Evolutionary conservation across 352 stramenopile genomes (phyloP).

Genomic region (Blastocystis sp.): DNA sequence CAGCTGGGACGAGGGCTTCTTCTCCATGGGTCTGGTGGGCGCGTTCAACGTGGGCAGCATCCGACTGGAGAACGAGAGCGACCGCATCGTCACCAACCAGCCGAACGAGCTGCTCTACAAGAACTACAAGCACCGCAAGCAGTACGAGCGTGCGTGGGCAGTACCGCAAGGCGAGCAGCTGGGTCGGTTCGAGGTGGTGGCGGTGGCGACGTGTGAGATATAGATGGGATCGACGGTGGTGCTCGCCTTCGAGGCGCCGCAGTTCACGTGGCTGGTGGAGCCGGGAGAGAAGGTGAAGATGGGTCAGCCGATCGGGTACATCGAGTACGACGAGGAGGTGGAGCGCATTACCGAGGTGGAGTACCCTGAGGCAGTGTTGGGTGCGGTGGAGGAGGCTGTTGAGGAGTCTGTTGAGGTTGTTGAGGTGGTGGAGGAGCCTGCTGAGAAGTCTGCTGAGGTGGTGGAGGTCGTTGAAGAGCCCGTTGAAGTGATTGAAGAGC

Average conservation of each 20-base stretch:
- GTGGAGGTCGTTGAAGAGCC: not conserved
- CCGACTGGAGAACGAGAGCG: not conserved
- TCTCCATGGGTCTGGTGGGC: constrained; percentile 62
- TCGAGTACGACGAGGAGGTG: constrained; percentile 81
- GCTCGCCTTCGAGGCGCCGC: constrained; percentile 49
- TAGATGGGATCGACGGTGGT: constrained; percentile 69
- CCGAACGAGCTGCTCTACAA: constrained; percentile 50
- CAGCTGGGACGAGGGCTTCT: constrained; percentile 26
- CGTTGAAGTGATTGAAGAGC: constrained; percentile 8
- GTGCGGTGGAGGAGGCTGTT: constrained; percentile 3
- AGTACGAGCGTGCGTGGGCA: not conserved
- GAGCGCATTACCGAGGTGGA: not conserved
- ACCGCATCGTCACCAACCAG: constrained; percentile 14
- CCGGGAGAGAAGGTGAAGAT: constrained; percentile 67
- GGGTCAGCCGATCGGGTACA: constrained; percentile 77
- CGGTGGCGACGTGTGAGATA: too few species aligned
- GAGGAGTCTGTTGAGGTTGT: not conserved
- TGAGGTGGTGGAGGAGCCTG: constrained; percentile 2
- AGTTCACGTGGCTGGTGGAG: constrained; percentile 45
- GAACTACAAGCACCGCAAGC: not conserved
- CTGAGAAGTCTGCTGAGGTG: not conserved
- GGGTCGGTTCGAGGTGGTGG: constrained; percentile 29
- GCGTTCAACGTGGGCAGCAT: constrained; percentile 71
- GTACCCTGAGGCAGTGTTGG: not conserved
- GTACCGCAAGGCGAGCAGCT: not conserved